A percentile compares a stretch with the other conserved stretches of the same genome.
phyloP scores from a whole-genome alignment of 495 filamentous ascomycete species.

The Penicillium coprophilum region DNA sequence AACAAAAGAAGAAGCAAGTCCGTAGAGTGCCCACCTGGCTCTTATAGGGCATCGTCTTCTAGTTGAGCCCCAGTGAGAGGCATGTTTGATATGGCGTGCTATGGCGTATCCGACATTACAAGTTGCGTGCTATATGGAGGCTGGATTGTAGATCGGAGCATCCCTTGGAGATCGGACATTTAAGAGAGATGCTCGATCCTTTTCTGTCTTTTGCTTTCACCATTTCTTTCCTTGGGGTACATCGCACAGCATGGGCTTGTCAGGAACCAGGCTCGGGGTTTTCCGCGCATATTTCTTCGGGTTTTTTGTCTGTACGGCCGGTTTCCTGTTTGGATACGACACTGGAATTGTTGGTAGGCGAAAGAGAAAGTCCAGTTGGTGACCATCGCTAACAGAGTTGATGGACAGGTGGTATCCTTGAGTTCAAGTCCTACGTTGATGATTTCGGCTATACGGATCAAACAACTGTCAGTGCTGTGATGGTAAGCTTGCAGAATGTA shows the following conservation, averaged over 20 bases:
- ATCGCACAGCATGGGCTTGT: slow-evolving; percentile 19
- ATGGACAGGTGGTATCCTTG: slow-evolving; percentile 25
- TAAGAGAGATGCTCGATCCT: slow-evolving; percentile 1
- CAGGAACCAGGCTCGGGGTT: slow-evolving; percentile 27
- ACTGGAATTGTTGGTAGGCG: slow-evolving; percentile 32
- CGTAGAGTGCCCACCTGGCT: no score
- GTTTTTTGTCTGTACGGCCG: slow-evolving; percentile 29
- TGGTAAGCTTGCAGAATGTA: slow-evolving; percentile 33
- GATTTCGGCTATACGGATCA: slow-evolving; percentile 30
- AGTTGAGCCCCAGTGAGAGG: no score
- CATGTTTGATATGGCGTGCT: slow-evolving; percentile 24
- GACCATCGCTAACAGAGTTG: not conserved
- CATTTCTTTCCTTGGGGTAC: not conserved
- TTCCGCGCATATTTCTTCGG: slow-evolving; percentile 33
- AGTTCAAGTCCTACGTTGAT: slow-evolving; percentile 23
- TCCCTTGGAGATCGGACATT: not conserved
- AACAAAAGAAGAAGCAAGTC: no score
- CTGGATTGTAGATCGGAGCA: not conserved
- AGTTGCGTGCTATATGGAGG: slow-evolving; percentile 23
- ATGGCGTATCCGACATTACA: slow-evolving; percentile 26
- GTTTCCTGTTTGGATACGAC: slow-evolving; percentile 34
- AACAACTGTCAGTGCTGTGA: slow-evolving; percentile 30
- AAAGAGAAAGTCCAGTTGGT: not conserved
- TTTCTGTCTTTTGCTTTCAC: not conserved
- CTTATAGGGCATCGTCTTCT: no score